Base-by-base conservation (phyloP, 1,139 yeast species). In the Candida freyschussii region DNA sequence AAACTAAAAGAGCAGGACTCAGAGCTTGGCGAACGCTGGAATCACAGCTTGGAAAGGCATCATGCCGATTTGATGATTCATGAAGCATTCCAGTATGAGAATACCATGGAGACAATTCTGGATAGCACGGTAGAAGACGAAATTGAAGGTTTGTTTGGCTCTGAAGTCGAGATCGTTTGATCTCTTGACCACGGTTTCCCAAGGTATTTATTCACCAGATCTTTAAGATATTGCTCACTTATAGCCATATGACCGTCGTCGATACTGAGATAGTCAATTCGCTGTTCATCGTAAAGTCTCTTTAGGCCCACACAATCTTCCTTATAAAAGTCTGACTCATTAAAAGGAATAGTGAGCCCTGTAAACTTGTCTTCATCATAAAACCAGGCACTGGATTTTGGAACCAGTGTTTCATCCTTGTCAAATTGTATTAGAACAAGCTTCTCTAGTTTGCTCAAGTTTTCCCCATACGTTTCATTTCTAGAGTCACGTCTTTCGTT, bases 201-300 rank as follows among this genome's bases (percentile, higher is more conserved):
- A 9, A 60, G 37, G 32, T 66, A 74, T 32, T 56, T 50, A 24
- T 47, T 41, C 4, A 67, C 65, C 10, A 72, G 53, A 5, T 60
- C 55, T 15, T 45, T 51, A 28, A 80, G 53, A 39, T 71, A 69
- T 0, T 59, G 61, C 14, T 75, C 75, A 8, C 72, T 60, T 17
- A 84, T 71, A 17, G 62, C 60, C 87, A 84, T 79, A 54, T 84
- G 95, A 4, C 56, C 65, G n/a, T 75, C 86, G 22, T 76, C 72
- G 13, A 82, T 63, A 4, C 57, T 52, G 24, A 67, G 47, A 41
- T 76, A 79, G 7, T 63, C 71, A 18, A 84, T 57, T 34, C 61
- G 65, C 1, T 55, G 61, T 1, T 59, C 48, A 10, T 62, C 57
- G 35, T 70, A 62, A 18, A 84, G 61, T 2, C 53, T 40, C 41